phyloP scores from a whole-genome alignment of 2,329 filamentous ascomycete genomes.

The Xylariales sp. region DNA sequence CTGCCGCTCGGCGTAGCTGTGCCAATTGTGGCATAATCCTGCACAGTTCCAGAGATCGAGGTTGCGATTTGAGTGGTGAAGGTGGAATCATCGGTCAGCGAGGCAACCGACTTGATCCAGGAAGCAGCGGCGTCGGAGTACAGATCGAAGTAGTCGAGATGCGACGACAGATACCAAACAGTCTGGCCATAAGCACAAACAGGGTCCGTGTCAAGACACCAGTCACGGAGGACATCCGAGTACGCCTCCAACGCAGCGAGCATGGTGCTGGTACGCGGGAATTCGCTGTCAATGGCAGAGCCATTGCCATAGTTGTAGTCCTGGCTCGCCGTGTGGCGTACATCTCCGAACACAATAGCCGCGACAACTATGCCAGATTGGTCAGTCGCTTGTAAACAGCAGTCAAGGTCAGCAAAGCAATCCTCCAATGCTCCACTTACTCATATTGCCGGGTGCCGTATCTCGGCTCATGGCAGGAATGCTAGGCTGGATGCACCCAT shows the following conservation, averaged over 20 bases:
- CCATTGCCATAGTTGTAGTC: constrained; percentile 27
- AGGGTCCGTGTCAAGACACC: constrained; percentile 3
- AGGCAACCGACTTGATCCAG: constrained; percentile 2
- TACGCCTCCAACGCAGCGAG: background rate
- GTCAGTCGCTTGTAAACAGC: background rate
- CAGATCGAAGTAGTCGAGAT: constrained; percentile 4
- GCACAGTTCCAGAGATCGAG: no score
- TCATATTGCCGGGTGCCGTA: constrained; percentile 24
- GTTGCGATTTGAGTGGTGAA: no score
- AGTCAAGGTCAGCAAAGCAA: background rate
- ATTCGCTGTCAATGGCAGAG: constrained; percentile 13
- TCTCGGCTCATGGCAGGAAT: constrained; percentile 20
- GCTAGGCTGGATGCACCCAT: constrained; percentile 20
- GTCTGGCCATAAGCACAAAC: constrained; percentile 1
- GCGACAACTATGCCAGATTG: constrained; percentile 22
- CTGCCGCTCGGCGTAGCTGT: no score
- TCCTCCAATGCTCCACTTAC: constrained; percentile 19
- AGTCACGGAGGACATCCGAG: constrained; percentile 1
- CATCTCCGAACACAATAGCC: constrained; percentile 28
- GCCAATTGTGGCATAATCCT: no score
- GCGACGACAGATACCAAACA: no score
- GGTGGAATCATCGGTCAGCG: no score
- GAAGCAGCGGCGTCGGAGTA: constrained; percentile 1
- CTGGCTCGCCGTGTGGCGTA: constrained; percentile 28
- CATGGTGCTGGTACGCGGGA: background rate